These are phyloP conservation scores for Geotrichum aggregatum DNA, from an alignment of 1,139 yeast genomes.

Conservation along the genomic window DNA sequence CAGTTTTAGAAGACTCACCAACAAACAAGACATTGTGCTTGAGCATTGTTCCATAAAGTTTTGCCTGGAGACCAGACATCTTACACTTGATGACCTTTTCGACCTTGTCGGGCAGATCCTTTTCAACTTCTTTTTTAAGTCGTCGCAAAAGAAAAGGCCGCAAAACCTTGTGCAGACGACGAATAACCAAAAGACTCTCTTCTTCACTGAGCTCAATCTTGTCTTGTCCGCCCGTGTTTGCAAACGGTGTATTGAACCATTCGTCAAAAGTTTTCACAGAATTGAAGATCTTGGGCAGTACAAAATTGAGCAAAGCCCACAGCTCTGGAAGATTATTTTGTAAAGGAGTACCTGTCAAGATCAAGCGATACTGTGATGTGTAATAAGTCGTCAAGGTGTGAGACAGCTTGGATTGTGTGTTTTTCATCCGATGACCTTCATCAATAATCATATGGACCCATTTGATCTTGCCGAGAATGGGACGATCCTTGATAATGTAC, in stretches of 20 bases:
- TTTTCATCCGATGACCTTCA: conserved; percentile 98
- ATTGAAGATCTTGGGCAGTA: conserved; percentile 93
- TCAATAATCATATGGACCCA: conserved; percentile 98
- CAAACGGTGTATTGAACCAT: conserved; percentile 98
- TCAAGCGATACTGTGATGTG: conserved; percentile 77
- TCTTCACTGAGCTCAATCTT: conserved; percentile 92
- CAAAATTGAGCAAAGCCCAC: conserved; percentile 95
- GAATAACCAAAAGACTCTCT: conserved; percentile 84
- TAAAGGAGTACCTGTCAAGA: conserved; percentile 94
- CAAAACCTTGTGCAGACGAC: conserved; percentile 88
- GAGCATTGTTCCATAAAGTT: conserved; percentile 82
- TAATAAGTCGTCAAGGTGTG: conserved; percentile 79
- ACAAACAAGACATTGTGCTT: conserved; percentile 79
- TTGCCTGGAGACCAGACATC: conserved; percentile 74
- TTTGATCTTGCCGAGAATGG: conserved; percentile 67
- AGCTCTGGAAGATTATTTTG: conserved; percentile 94
- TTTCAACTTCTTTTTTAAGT: conserved; percentile 91
- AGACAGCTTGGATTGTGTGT: conserved; percentile 81
- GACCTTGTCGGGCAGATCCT: conserved; percentile 88
- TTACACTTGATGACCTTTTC: conserved; percentile 89
- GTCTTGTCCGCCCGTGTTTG: conserved; percentile 91
- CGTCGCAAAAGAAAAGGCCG: conserved; percentile 90
- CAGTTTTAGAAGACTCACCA: conserved; percentile 68
- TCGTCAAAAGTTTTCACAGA: conserved; percentile 96
- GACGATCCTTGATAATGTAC: conserved; percentile 85